Evolutionary conservation across 345 rosid species (phyloP).

Genomic region (Odontarrhena argentea): DNA sequence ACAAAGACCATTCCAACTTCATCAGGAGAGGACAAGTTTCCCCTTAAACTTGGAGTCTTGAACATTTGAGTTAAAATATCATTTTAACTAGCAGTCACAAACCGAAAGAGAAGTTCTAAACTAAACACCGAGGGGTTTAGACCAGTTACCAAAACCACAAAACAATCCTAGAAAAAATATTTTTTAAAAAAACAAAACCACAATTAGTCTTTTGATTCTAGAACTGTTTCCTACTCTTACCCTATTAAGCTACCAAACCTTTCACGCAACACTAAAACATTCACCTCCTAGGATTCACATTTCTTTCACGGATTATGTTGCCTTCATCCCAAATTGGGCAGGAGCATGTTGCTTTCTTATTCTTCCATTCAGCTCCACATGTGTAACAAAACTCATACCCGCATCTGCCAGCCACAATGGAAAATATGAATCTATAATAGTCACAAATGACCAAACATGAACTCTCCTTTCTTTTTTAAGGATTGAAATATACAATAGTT

Average conservation of each 20-base stretch:
- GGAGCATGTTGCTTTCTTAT: slow-evolving; percentile 52
- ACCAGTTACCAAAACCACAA: slow-evolving; percentile 13
- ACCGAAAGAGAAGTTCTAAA: neutral
- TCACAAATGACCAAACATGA: slow-evolving; percentile 2
- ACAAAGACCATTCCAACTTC: too few relatives aligned
- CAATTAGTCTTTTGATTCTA: slow-evolving; percentile 21
- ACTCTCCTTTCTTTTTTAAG: slow-evolving; percentile 2
- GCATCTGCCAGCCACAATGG: slow-evolving; percentile 41
- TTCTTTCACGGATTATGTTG: slow-evolving; percentile 41
- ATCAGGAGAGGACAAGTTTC: neutral
- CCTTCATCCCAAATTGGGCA: slow-evolving; percentile 62
- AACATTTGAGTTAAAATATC: neutral
- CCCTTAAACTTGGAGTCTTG: neutral
- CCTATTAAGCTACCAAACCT: neutral
- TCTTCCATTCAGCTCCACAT: slow-evolving; percentile 63
- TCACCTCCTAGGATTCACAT: slow-evolving; percentile 31
- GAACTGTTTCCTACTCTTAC: neutral
- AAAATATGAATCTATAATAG: slow-evolving; percentile 1
- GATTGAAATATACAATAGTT: neutral
- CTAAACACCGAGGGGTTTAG: neutral
- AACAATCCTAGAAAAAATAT: too few relatives aligned
- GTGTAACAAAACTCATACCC: slow-evolving; percentile 66
- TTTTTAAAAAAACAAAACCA: neutral
- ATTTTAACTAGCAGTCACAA: neutral
- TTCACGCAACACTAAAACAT: neutral